Evolutionary conservation across 805 yeast genomes (phyloP).

Genomic region (Starmerella bombi): DNA sequence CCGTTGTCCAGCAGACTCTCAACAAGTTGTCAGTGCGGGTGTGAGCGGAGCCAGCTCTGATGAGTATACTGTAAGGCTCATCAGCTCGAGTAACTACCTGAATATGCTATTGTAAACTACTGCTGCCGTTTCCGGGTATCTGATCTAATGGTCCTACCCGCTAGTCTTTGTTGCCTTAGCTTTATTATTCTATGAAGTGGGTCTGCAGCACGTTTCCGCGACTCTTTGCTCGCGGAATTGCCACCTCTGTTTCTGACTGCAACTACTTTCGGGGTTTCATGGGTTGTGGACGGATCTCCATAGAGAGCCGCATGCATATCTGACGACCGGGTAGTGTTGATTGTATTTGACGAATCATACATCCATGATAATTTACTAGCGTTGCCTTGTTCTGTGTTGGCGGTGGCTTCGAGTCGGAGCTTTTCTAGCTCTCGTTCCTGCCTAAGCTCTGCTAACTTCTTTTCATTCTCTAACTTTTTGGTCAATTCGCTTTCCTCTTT

Average conservation of each 20-base stretch:
- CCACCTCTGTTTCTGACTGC: too few species aligned
- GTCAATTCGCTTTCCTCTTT: constrained; percentile 62
- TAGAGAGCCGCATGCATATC: constrained; percentile 6
- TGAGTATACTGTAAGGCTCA: constrained; percentile 5
- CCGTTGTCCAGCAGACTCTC: constrained; percentile 15
- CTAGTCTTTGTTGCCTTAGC: not conserved
- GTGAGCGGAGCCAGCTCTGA: constrained; percentile 7
- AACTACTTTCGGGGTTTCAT: too few species aligned
- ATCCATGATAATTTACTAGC: constrained; percentile 54
- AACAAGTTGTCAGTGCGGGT: constrained; percentile 10
- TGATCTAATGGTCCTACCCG: not conserved
- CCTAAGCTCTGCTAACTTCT: constrained; percentile 48
- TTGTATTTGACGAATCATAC: too few species aligned
- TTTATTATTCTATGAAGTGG: not conserved
- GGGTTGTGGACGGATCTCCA: too few species aligned
- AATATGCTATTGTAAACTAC: constrained; percentile 7
- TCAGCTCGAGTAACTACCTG: constrained; percentile 10
- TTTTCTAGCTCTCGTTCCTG: constrained; percentile 50
- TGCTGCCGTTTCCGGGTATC: too few species aligned
- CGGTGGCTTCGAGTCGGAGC: constrained; percentile 32
- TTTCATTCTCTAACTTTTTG: constrained; percentile 53
- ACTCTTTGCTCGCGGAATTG: constrained; percentile 38
- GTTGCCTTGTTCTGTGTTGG: not conserved
- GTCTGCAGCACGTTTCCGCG: constrained; percentile 28
- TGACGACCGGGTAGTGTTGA: too few species aligned